Conservation (phyloP, 169 alveolate genomes). For the Fabrea salina region DNA sequence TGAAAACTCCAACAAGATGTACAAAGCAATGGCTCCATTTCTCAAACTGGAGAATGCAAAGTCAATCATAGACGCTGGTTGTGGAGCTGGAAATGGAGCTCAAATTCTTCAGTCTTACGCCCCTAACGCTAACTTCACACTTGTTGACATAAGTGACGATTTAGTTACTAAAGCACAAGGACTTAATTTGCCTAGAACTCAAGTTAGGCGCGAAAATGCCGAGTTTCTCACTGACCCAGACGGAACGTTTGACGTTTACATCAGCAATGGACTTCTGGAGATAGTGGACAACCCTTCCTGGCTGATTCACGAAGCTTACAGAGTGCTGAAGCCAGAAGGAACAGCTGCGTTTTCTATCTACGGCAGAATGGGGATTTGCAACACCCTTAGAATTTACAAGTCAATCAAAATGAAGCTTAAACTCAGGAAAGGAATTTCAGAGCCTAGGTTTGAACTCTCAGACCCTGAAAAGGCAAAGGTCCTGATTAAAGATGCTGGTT, state of each 20-base stretch:
- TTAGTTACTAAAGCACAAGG: background rate
- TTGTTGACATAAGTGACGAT: slow-evolving; percentile 10
- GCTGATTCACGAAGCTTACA: slow-evolving; percentile 21
- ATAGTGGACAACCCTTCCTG: slow-evolving; percentile 17
- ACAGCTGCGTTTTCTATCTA: slow-evolving; percentile 18
- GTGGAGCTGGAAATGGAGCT: slow-evolving; percentile 1
- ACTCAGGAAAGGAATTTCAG: background rate
- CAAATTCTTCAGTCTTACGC: background rate
- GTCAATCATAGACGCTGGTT: slow-evolving; percentile 26
- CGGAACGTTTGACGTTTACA: slow-evolving; percentile 8
- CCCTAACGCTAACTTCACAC: background rate
- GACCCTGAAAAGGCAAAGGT: slow-evolving; percentile 21
- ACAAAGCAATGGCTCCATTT: slow-evolving; percentile 20
- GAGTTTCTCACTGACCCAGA: background rate
- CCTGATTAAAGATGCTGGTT: slow-evolving; percentile 1
- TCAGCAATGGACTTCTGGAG: slow-evolving; percentile 1
- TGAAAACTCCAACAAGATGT: slow-evolving; percentile 10
- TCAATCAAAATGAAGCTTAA: background rate
- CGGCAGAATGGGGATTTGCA: slow-evolving; percentile 31
- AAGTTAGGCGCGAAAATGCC: background rate
- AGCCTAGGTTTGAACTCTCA: background rate
- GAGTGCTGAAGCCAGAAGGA: slow-evolving; percentile 20
- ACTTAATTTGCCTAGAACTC: background rate
- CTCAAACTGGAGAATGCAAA: background rate
- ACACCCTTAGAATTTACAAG: slow-evolving; percentile 9